Percentiles rank a stretch among this genome's conserved stretches.
phyloP scores from a whole-genome alignment of 768 basidiomycete species.

The Steccherinum ochraceum region DNA sequence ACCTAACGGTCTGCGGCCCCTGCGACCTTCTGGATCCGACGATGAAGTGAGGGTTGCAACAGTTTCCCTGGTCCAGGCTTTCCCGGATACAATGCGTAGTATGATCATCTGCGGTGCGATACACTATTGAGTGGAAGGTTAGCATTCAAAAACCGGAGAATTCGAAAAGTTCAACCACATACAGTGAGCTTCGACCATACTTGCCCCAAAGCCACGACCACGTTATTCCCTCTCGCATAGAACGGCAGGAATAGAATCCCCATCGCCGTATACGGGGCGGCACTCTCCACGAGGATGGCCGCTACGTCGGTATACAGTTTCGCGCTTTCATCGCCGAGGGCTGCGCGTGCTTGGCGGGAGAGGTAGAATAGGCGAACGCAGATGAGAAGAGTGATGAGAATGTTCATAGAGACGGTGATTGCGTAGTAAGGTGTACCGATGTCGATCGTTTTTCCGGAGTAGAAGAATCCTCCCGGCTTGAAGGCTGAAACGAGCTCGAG shows the following conservation, averaged over 20 bases:
- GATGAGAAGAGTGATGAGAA: slow-evolving; percentile 35
- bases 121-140: slow-evolving; percentile 20
- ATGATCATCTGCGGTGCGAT: slow-evolving; percentile 29
- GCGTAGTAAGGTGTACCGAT: slow-evolving; percentile 36
- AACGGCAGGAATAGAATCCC: slow-evolving; percentile 34
- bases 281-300: slow-evolving; percentile 34
- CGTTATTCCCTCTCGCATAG: slow-evolving; percentile 28
- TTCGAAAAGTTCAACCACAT: slow-evolving; percentile 17
- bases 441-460: slow-evolving; percentile 29
- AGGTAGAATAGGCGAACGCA: slow-evolving; percentile 30
- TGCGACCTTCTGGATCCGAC: too few relatives aligned
- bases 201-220: slow-evolving; percentile 31
- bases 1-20: too few relatives aligned
- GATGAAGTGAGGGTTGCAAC: too few relatives aligned
- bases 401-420: slow-evolving; percentile 35
- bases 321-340: slow-evolving; percentile 25
- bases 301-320: slow-evolving; percentile 31
- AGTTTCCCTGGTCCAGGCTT: slow-evolving; percentile 25
- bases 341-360: slow-evolving; percentile 20
- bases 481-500: slow-evolving; percentile 33
- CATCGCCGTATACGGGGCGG: slow-evolving; percentile 31
- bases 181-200: slow-evolving; percentile 38
- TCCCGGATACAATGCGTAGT: slow-evolving; percentile 25
- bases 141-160: background rate
- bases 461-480: slow-evolving; percentile 34